A percentile compares a stretch with the other conserved stretches of the same genome.
Conservation (phyloP, 2,329 filamentous ascomycete species). For the Sporothrix mexicana region DNA sequence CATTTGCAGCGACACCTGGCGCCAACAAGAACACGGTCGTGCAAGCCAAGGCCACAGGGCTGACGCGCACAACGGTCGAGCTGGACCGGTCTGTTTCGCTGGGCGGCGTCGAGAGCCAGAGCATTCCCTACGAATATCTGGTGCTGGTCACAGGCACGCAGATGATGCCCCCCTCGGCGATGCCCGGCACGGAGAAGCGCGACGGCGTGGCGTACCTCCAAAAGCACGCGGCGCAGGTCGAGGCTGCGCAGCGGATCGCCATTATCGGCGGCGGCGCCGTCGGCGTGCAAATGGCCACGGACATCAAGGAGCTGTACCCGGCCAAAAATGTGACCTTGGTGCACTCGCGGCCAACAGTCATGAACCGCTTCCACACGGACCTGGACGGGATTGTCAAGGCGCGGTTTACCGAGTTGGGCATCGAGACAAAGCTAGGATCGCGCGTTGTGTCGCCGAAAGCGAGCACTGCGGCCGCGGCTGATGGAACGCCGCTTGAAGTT, state of each 20-base stretch:
- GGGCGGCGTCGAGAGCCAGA: background rate
- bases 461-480: background rate
- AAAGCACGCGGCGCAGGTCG: conserved; percentile 53
- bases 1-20: conserved; percentile 28
- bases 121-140: conserved; percentile 42
- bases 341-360: conserved; percentile 58
- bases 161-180: conserved; percentile 53
- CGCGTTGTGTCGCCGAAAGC: conserved; percentile 26
- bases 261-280: conserved; percentile 66
- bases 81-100: conserved; percentile 40
- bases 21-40: conserved; percentile 47
- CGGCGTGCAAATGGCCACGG: conserved; percentile 36
- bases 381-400: conserved; percentile 32
- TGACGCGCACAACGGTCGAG: conserved; percentile 48
- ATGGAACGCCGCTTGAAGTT: conserved; percentile 12
- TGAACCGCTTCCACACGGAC: conserved; percentile 42
- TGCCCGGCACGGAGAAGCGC: conserved; percentile 52
- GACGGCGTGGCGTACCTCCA: conserved; percentile 52
- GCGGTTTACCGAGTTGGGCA: conserved; percentile 33
- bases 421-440: conserved; percentile 32
- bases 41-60: conserved; percentile 43
- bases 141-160: conserved; percentile 62
- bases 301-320: conserved; percentile 53
- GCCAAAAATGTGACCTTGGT: conserved; percentile 63
- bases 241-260: conserved; percentile 50